phyloP scores from a whole-genome alignment of 306 rosid genomes.

The Corylus avellana region DNA sequence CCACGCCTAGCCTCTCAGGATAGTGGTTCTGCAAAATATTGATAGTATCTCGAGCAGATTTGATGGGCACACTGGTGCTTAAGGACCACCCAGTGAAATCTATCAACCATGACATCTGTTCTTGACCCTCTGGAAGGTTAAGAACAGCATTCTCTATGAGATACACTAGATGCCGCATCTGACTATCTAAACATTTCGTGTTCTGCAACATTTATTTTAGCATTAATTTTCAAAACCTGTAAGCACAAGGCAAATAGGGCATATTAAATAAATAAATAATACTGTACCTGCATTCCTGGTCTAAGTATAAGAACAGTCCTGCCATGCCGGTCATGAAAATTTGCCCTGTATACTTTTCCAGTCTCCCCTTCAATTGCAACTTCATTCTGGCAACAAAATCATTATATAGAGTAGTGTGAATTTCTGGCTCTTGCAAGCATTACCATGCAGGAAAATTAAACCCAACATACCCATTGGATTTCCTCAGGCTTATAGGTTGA shows the following conservation, averaged over 20 bases:
- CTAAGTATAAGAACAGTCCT: constrained; percentile 46
- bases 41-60: constrained; percentile 73
- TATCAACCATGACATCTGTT: constrained; percentile 89
- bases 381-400: constrained; percentile 35
- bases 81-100: constrained; percentile 81
- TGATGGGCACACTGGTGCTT: constrained; percentile 50
- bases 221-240: constrained; percentile 25
- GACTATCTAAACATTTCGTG: constrained; percentile 64
- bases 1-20: constrained; percentile 85
- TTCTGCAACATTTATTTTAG: constrained; percentile 46
- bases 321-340: constrained; percentile 73
- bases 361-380: constrained; percentile 53
- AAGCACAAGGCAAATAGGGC: not conserved
- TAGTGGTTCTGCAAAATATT: constrained; percentile 85
- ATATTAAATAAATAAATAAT: not conserved
- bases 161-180: constrained; percentile 75
- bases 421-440: not conserved
- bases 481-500: constrained; percentile 73
- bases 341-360: constrained; percentile 79
- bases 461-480: constrained; percentile 75
- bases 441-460: not conserved
- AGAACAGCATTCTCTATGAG: constrained; percentile 79
- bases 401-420: not conserved
- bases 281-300: constrained; percentile 52
- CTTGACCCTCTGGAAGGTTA: constrained; percentile 79